Base-by-base conservation (phyloP, 2,329 filamentous ascomycete species). In the Celoporthe dispersa region DNA sequence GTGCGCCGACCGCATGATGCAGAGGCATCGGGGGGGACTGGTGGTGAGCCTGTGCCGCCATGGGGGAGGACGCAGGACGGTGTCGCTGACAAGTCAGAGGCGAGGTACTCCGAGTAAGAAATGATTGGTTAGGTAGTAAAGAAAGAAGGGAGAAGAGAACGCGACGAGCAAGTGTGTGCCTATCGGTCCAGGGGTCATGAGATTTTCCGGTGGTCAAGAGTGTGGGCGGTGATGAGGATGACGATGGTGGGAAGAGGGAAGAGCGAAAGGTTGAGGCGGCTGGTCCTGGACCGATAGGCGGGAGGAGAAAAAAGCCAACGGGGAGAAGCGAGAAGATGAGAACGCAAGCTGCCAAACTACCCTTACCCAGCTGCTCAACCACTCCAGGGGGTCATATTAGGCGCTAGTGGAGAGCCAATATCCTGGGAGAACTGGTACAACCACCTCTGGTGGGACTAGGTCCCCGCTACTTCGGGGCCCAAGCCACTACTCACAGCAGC, bases 11-110 rank as follows among this genome's bases (percentile, higher is more conserved):
- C n/a, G 64, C 70, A 82, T 81, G 80, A 77, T 86, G 86, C 84
- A 89, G 85, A 76, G 88, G 87, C 82, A 94, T 92, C 79, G 92
- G 92, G 55, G 93, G 92, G 76, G 93, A 95, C 57, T 91, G 90
- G 78, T 94, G 93, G 76, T 93, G 70, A 60, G 70, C 70, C 61
- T 69, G 91, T 80, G 93, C 92, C 75, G 91, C 90, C 91, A 93
- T 93, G 73, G 73, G 81, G 77, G 28, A 48, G 60, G 35, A 75
- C 67, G 64, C 44, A 67, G 48, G 48, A 61, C 65, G 66, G 66
- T 60, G 70, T 51, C 55, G 48, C 31, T 33, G 35, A 48, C 25
- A 35, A 48, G 55, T 44, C 51, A 25, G 33, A 22, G 61, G 35
- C 57, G 35, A 64, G 8, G 22, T 48, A 35, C 59, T 28, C 25